Evolutionary conservation across 352 stramenopile species (phyloP).

Genomic region (Elongisporangium undulatum): DNA sequence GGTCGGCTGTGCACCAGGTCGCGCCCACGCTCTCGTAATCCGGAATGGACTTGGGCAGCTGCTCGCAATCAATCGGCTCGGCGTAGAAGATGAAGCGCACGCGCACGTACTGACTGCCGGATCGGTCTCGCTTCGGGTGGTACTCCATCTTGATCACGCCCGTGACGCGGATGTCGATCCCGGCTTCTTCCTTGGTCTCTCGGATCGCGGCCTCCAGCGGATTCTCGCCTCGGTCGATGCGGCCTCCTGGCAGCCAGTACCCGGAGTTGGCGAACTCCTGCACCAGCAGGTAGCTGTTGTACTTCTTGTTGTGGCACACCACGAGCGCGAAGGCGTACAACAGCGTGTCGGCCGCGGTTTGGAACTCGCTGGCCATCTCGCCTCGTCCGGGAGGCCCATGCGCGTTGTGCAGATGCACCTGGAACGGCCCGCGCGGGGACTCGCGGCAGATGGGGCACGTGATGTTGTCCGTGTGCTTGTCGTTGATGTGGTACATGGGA

Average conservation of each 20-base stretch:
- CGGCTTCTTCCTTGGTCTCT: slow-evolving; percentile 85
- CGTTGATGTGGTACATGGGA: slow-evolving; percentile 85
- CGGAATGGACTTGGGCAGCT: slow-evolving; percentile 83
- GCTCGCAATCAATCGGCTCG: slow-evolving; percentile 69
- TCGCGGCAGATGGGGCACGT: slow-evolving; percentile 74
- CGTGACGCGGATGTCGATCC: slow-evolving; percentile 76
- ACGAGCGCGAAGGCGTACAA: slow-evolving; percentile 80
- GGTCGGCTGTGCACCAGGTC: slow-evolving; percentile 70
- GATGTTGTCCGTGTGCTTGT: slow-evolving; percentile 68
- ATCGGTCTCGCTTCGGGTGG: slow-evolving; percentile 75
- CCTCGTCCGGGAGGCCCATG: slow-evolving; percentile 70
- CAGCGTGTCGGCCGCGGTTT: slow-evolving; percentile 60
- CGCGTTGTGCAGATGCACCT: slow-evolving; percentile 84
- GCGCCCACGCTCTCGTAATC: slow-evolving; percentile 83
- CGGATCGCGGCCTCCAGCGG: slow-evolving; percentile 68
- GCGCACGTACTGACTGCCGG: slow-evolving; percentile 65
- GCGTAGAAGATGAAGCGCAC: slow-evolving; percentile 87
- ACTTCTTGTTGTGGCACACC: slow-evolving; percentile 80
- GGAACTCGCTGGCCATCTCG: slow-evolving; percentile 82
- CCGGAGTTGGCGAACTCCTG: slow-evolving; percentile 86
- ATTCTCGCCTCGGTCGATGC: slow-evolving; percentile 78
- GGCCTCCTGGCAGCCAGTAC: slow-evolving; percentile 77
- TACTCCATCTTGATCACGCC: slow-evolving; percentile 84
- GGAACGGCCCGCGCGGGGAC: slow-evolving; percentile 59
- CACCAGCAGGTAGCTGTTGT: slow-evolving; percentile 79